A percentile compares a stretch with the other conserved stretches of the same genome.
Conservation (phyloP, 495 filamentous ascomycete genomes). For the Neurospora sp. region DNA sequence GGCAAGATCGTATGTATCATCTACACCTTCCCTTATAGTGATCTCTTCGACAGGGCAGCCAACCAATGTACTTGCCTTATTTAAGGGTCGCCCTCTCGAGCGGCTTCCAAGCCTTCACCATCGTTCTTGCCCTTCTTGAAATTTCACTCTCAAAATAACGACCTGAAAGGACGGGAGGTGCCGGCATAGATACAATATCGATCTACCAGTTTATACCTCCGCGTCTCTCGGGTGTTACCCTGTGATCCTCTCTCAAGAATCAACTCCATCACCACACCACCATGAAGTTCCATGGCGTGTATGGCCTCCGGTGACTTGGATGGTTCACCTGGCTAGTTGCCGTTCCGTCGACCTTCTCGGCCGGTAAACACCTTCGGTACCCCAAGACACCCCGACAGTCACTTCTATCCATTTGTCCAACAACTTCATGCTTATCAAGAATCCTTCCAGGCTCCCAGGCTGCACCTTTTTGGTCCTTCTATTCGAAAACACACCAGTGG, state of each 20-base stretch:
- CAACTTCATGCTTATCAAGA: not conserved
- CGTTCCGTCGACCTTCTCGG: not conserved
- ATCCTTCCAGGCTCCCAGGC: not conserved
- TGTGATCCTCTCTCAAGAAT: not conserved
- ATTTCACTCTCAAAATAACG: not conserved
- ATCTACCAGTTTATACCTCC: not conserved
- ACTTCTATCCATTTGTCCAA: not conserved
- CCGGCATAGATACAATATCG: not conserved
- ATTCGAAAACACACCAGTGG: not conserved
- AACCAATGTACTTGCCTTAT: not conserved
- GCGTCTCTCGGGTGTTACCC: not conserved
- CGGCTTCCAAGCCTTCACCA: not conserved
- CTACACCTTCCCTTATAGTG: not conserved
- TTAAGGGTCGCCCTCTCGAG: not conserved
- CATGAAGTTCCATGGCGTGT: not conserved
- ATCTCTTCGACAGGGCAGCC: not conserved
- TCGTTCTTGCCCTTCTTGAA: not conserved
- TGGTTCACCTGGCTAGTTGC: not conserved
- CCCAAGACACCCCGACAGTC: not conserved
- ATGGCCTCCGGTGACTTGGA: not conserved
- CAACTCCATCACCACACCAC: not conserved
- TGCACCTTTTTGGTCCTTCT: not conserved
- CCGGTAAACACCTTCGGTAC: not conserved
- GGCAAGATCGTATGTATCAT: not conserved
- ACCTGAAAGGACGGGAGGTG: not conserved